Evolutionary conservation across 176 grass and related monocot species (phyloP).

Genomic region (Rhynchospora tenuis): DNA sequence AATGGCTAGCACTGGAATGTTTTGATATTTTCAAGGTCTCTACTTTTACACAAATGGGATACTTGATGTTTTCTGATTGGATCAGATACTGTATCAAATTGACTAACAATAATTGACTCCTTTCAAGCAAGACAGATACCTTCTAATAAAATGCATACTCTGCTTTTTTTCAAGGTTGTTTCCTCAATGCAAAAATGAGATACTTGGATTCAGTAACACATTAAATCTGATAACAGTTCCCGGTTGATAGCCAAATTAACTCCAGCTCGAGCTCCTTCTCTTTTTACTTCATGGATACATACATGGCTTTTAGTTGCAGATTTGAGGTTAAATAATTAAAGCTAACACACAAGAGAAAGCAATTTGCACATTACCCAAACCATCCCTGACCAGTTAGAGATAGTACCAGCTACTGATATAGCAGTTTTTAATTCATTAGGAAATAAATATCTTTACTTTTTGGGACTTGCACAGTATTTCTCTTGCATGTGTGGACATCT

Average conservation of each 20-base stretch:
- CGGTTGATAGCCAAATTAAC: neutral
- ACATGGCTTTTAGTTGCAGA: neutral
- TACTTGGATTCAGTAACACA: neutral
- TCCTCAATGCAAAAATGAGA: constrained; percentile 13
- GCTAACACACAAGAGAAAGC: neutral
- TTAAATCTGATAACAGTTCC: neutral
- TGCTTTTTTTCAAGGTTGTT: neutral
- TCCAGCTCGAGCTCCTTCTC: neutral
- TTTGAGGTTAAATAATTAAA: neutral
- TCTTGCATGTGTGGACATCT: neutral
- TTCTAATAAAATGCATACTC: neutral
- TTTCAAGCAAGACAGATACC: neutral
- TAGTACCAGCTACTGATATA: neutral
- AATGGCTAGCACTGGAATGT: neutral
- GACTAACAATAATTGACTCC: neutral
- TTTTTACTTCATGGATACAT: neutral
- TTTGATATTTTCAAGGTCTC: neutral
- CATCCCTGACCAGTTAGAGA: neutral
- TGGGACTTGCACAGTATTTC: neutral
- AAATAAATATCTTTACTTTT: neutral
- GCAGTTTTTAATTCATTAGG: neutral
- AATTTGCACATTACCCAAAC: neutral
- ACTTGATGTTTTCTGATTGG: neutral
- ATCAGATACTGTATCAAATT: neutral
- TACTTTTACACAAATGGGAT: constrained; percentile 1